Evolutionary conservation across 2,329 filamentous ascomycete species (phyloP).

Genomic region (Trichoderma arundinaceum): DNA sequence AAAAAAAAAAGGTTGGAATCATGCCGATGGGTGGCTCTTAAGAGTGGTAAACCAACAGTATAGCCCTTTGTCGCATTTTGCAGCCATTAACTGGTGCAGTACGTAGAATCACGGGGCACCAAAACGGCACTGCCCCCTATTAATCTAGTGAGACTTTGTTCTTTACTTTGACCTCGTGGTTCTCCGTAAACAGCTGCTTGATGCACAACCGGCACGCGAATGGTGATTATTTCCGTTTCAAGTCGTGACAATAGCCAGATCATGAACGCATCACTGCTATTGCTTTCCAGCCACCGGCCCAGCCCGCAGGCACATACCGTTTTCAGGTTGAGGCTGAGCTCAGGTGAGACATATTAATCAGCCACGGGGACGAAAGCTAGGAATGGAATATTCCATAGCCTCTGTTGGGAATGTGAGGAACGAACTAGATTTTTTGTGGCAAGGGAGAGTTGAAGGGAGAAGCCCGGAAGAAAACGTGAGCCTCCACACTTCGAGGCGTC

Average conservation of each 20-base stretch:
- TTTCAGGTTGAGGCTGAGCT: constrained; percentile 13
- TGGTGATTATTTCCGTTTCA: background rate
- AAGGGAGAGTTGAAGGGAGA: background rate
- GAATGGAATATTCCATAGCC: constrained; percentile 23
- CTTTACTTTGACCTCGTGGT: background rate
- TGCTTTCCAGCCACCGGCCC: constrained; percentile 3
- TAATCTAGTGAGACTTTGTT: no score
- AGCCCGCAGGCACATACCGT: background rate
- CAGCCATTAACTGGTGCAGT: background rate
- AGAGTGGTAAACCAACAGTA: background rate
- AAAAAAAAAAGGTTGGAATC: constrained; percentile 9
- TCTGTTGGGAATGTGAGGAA: background rate
- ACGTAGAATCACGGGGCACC: background rate
- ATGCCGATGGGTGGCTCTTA: constrained; percentile 16
- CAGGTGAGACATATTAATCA: constrained; percentile 20
- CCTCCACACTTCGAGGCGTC: background rate
- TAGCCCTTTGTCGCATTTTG: background rate
- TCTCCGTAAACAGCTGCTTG: background rate
- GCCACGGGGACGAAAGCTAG: background rate
- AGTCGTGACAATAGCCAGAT: background rate
- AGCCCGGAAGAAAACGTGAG: background rate
- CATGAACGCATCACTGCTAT: background rate
- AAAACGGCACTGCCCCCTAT: background rate
- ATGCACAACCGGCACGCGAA: background rate
- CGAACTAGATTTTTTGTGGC: background rate